A percentile compares a stretch with the other conserved stretches of the same genome.
phyloP scores from a whole-genome alignment of 23 red algal species.

The Gracilariopsis chorda region DNA sequence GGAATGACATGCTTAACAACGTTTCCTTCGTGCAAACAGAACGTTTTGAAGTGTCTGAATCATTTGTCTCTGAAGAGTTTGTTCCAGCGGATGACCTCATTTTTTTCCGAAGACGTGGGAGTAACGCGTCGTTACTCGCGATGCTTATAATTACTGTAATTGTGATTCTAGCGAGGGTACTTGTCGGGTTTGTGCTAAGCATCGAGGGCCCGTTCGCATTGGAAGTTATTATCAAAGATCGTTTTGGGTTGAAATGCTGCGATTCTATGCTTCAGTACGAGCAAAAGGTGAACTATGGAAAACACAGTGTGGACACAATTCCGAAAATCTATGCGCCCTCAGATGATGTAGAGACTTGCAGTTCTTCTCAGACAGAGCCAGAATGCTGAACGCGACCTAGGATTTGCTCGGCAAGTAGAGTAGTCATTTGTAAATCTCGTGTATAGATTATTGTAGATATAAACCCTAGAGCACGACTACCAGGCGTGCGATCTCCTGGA shows the following conservation, averaged over 20 bases:
- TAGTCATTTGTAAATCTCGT: no score
- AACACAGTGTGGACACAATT: neutral
- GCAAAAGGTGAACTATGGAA: neutral
- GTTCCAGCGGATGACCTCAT: neutral
- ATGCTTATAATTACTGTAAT: neutral
- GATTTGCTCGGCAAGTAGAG: no score
- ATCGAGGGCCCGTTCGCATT: neutral
- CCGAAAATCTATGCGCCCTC: neutral
- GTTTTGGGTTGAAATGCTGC: neutral
- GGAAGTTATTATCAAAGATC: neutral
- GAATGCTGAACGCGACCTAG: neutral
- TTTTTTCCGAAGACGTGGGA: neutral
- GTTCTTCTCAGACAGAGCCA: neutral
- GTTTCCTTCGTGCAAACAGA: neutral
- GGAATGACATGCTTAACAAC: neutral
- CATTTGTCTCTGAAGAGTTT: neutral
- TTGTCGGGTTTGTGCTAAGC: neutral
- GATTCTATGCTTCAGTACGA: constrained; percentile 14
- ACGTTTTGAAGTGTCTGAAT: neutral
- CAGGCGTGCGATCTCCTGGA: no score
- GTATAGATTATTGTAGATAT: no score
- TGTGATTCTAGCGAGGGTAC: neutral
- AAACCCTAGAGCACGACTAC: no score
- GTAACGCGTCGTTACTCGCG: neutral
- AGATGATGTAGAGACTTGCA: neutral